phyloP scores from a whole-genome alignment of 1,284 basidiomycete species.

The Irpex rosettiformis region DNA sequence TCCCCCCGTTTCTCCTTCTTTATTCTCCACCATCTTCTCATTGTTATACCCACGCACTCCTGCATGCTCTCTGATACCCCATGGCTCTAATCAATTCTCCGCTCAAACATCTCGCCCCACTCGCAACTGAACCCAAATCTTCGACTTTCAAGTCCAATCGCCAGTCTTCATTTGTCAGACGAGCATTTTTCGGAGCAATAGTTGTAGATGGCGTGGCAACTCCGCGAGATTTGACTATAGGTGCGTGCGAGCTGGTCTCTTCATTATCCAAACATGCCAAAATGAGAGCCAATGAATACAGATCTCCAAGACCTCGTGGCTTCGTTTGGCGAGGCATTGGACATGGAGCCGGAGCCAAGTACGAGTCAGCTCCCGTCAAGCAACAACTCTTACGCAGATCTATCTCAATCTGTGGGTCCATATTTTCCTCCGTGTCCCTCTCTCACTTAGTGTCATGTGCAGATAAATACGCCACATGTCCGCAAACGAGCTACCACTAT shows the following conservation, averaged over 20 bases:
- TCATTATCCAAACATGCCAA: not conserved
- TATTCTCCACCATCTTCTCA: not conserved
- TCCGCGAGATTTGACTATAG: slow-evolving; percentile 64
- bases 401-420: slow-evolving; percentile 40
- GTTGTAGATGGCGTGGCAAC: slow-evolving; percentile 76
- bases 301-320: slow-evolving; percentile 78
- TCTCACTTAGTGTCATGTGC: not conserved
- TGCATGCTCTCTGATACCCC: slow-evolving; percentile 9
- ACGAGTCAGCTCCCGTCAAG: slow-evolving; percentile 34
- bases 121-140: slow-evolving; percentile 60
- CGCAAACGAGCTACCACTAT: slow-evolving; percentile 15
- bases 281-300: slow-evolving; percentile 27
- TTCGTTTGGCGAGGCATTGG: slow-evolving; percentile 66
- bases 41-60: slow-evolving; percentile 1
- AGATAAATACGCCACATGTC: slow-evolving; percentile 13
- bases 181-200: slow-evolving; percentile 78
- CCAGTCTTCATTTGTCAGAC: slow-evolving; percentile 50
- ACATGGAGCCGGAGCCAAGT: slow-evolving; percentile 38
- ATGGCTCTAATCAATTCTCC: slow-evolving; percentile 37
- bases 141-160: slow-evolving; percentile 29
- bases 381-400: slow-evolving; percentile 32
- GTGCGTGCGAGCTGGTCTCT: slow-evolving; percentile 33
- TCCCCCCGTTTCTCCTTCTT: not conserved
- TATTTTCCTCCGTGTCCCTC: not conserved
- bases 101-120: slow-evolving; percentile 60